Conservation (phyloP, 352 stramenopile genomes). For the Plasmopara halstedii region DNA sequence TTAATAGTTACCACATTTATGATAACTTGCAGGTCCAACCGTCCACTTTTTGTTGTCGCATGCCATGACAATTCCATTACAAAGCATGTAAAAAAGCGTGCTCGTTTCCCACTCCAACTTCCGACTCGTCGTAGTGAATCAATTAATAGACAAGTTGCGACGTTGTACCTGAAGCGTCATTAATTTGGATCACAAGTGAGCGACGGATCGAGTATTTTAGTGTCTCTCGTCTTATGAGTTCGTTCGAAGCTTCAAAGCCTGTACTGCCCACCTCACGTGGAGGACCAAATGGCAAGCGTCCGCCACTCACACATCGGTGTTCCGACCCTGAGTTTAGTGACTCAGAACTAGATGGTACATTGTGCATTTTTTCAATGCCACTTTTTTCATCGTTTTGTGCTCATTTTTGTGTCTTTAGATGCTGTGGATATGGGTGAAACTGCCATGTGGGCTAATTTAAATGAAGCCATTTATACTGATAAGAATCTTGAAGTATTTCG, state of each 20-base stretch:
- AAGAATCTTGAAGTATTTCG: slow-evolving; percentile 73
- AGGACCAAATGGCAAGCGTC: slow-evolving; percentile 15
- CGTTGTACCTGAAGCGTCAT: not conserved
- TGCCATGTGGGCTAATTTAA: slow-evolving; percentile 47
- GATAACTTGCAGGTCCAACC: too few species aligned
- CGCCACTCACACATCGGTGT: slow-evolving; percentile 40
- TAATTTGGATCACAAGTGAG: not conserved
- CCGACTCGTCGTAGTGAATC: not conserved
- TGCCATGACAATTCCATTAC: too few species aligned
- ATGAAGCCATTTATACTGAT: slow-evolving; percentile 60
- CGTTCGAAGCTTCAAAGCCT: slow-evolving; percentile 21
- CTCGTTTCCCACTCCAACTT: not conserved
- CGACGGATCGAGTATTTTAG: not conserved
- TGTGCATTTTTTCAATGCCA: not conserved
- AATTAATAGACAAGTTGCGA: not conserved
- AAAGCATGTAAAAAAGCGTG: not conserved
- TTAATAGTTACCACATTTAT: too few species aligned
- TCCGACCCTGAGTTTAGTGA: slow-evolving; percentile 62
- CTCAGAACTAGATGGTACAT: slow-evolving; percentile 37
- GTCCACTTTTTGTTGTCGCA: too few species aligned
- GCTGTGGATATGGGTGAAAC: slow-evolving; percentile 62
- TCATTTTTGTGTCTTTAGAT: slow-evolving; percentile 24
- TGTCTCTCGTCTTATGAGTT: slow-evolving; percentile 22
- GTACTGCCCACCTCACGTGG: slow-evolving; percentile 5
- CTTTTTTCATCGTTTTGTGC: not conserved